Evolutionary conservation across 2,329 filamentous ascomycete species (phyloP).

Genomic region (Aureobasidium sp.): DNA sequence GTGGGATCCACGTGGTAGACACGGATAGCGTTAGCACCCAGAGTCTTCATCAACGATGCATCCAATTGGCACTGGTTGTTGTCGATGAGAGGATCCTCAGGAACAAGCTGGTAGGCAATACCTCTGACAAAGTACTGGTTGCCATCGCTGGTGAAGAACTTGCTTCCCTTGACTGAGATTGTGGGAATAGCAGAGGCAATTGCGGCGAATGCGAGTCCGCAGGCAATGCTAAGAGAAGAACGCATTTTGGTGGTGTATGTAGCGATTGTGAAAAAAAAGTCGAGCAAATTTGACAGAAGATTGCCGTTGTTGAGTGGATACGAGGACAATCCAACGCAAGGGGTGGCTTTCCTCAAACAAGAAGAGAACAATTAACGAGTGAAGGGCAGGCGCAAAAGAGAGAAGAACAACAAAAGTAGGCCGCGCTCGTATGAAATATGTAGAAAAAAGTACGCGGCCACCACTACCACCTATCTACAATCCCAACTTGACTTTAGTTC

Average conservation of each 20-base stretch:
- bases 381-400: background rate
- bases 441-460: background rate
- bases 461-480: background rate
- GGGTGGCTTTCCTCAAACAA: conserved; percentile 1
- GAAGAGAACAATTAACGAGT: background rate
- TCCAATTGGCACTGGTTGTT: conserved; percentile 69
- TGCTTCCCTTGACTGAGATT: conserved; percentile 59
- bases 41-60: conserved; percentile 64
- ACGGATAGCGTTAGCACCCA: conserved; percentile 77
- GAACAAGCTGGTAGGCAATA: conserved; percentile 38
- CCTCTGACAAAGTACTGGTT: conserved; percentile 77
- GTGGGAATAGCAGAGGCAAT: conserved; percentile 43
- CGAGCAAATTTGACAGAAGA: background rate
- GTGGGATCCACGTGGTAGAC: conserved; percentile 72
- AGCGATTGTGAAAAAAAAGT: background rate
- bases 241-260: background rate
- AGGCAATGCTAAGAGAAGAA: background rate
- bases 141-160: conserved; percentile 77
- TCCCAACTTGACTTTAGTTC: background rate
- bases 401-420: background rate
- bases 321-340: background rate
- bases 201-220: conserved; percentile 16
- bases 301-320: background rate
- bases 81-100: conserved; percentile 68
- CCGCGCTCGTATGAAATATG: background rate